Evolutionary conservation across 2,329 filamentous ascomycete species (phyloP).

Genomic region (Cordyceps tenuipes): DNA sequence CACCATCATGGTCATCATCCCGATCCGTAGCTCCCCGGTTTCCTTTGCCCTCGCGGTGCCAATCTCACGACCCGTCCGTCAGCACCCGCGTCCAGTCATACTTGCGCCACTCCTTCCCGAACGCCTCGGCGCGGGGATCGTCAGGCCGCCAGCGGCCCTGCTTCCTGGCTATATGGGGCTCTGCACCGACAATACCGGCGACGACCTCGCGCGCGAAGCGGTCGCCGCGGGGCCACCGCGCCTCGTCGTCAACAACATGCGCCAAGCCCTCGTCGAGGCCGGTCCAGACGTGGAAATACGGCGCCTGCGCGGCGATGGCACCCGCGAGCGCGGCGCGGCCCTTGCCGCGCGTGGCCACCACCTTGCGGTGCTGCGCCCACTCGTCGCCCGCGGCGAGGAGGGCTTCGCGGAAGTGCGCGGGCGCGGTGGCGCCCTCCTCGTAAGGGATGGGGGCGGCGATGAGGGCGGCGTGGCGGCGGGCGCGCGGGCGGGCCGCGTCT

Average conservation of each 20-base stretch:
- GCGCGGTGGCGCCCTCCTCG: constrained; percentile 81
- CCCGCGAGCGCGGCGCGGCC: constrained; percentile 73
- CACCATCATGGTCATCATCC: too few relatives aligned
- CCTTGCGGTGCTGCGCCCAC: constrained; percentile 90
- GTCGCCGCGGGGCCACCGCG: constrained; percentile 82
- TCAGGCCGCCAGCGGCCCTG: constrained; percentile 77
- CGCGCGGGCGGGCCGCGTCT: constrained; percentile 75
- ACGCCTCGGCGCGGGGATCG: constrained; percentile 64
- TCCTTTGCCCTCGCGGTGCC: too few relatives aligned
- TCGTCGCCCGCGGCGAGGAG: constrained; percentile 83
- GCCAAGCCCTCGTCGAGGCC: constrained; percentile 83
- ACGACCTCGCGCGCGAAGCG: constrained; percentile 87
- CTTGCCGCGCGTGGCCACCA: constrained; percentile 79
- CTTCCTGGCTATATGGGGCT: constrained; percentile 75
- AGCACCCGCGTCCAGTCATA: constrained; percentile 77
- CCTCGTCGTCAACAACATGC: constrained; percentile 81
- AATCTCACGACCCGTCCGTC: constrained; percentile 23
- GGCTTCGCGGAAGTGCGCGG: constrained; percentile 92
- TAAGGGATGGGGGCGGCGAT: constrained; percentile 82
- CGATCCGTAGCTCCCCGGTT: too few relatives aligned
- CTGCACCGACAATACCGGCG: constrained; percentile 82
- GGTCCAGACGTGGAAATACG: constrained; percentile 98
- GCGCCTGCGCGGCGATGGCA: too few relatives aligned
- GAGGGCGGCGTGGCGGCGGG: constrained; percentile 77
- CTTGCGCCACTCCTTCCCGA: constrained; percentile 78